Evolutionary conservation across 352 stramenopile genomes (phyloP), one percentile per base, ranked within the genome.

Genomic region (Globisporangium perplexum): DNA sequence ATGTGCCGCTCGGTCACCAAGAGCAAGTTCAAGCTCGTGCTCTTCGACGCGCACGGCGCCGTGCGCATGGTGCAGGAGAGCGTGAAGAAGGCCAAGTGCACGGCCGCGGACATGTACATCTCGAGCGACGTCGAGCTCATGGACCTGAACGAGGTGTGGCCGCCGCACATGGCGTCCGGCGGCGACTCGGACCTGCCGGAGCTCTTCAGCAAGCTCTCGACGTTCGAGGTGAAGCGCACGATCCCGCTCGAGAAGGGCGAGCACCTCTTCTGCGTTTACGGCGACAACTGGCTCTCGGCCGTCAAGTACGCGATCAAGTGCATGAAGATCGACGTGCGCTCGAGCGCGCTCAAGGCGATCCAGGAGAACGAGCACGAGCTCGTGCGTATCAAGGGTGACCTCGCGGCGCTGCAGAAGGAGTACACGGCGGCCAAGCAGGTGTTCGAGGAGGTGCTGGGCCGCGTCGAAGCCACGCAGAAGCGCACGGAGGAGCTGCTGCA

Each of bases 271-370:
- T 90, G 77, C 43, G 85, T 95, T 41, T 95, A 95, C 57, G 85
- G 85, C 46, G 85, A 95, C 71, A 95, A 95, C 56, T 95, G 85
- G 85, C 72, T 95, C 55, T 92, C 81, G 42, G 69, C 78, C 23
- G 78, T 92, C 59, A 90, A 91, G 62, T 95, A 95, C 74, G 90
- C 83, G 57, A 87, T 95, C 64, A 90, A 92, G 64, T 82, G 71
- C 55, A 63, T 93, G 48, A 88, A 89, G 66, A 88, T 93, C 52
- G 74, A 89, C 52, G 66, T 71, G 50, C 66, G 74, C 43, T 71
- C 73, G 1, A 50, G 60, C 1, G 67, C 70, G n/a, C 64, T 95
- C 18, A 57, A 73, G 28, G 71, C 58, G 31, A 93, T 95, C 58
- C 77, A 91, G 52, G 62, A 79, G 48, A 84, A 69, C 24, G 85